Evolutionary conservation across 2,329 filamentous ascomycete species (phyloP), one percentile per base, ranked within the genome.

Genomic region (Alternaria triticimaculans): DNA sequence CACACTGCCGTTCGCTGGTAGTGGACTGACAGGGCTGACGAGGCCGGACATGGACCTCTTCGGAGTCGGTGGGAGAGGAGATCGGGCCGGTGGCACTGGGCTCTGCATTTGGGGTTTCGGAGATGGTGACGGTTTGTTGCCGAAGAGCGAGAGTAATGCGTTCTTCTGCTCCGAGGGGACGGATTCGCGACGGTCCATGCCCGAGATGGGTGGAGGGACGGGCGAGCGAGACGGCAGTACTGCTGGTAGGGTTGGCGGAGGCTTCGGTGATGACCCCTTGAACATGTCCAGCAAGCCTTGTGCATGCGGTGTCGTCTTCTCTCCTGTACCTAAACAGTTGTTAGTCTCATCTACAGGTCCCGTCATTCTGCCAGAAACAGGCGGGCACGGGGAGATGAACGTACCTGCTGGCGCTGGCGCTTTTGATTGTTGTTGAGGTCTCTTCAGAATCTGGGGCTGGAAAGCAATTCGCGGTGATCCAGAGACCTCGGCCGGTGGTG

Each of bases 21-120:
- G 62, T 7, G 79, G 79, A 56, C 76, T 79, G 5, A 81, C 78
- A 0, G 79, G 79, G 60, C 79, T 80, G 26, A 78, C 76, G 18
- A 81, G 41, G 20, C 77, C 77, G n/a, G 78, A 79, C 65, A 77
- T 71, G 6, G 65, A 55, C 10, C 60, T 73, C 55, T 77, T 76
- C 2, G 76, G 76, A 20, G 73, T 76, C 0, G 75, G 75, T 7
- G 75, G 72, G 8, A 74, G 71, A 1, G 76, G 68, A 1, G 64
- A 70, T 5, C 68, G 65, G 6, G 63, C 56, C 26, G 68, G 64
- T 11, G 72, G 67, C 2, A 70, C 28, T 0, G 76, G 72, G 30
- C 68, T 72, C n/a, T 67, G 69, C 15, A 61, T 58, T 58, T 62
- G 33, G 33, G 51, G 64, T 20, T 63, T 62, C 43, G 62, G 66